Percentiles rank a stretch among this genome's conserved stretches.
These are phyloP conservation scores for Adansonia grandidieri DNA, from an alignment of 441 rosid species.

Conservation along the genomic window DNA sequence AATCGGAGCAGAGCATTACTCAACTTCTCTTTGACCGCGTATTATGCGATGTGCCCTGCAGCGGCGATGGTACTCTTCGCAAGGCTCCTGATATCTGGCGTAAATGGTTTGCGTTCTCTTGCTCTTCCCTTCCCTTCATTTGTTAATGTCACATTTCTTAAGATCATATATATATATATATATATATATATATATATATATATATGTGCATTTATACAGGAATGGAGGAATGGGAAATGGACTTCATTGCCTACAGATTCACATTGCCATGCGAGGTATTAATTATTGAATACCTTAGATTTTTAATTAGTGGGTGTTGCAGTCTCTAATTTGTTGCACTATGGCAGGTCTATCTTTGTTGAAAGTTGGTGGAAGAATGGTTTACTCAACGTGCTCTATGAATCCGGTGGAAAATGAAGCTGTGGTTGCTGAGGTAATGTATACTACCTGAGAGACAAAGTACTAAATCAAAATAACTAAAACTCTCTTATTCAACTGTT, in stretches of 20 bases:
- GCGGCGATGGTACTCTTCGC: constrained; percentile 97
- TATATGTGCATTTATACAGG: constrained; percentile 49
- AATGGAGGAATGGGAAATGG: constrained; percentile 87
- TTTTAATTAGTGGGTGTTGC: background rate
- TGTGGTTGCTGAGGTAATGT: constrained; percentile 90
- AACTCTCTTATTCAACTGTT: background rate
- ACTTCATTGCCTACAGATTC: constrained; percentile 84
- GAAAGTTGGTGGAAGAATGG: constrained; percentile 96
- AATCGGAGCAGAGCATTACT: constrained; percentile 40
- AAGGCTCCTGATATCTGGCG: constrained; percentile 99
- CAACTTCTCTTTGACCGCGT: constrained; percentile 91
- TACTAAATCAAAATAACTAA: constrained; percentile 1
- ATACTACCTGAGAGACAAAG: background rate
- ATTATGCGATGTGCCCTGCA: constrained; percentile 95
- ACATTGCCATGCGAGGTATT: constrained; percentile 89
- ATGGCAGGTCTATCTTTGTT: constrained; percentile 73
- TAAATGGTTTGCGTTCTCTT: constrained; percentile 61
- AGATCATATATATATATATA: too few species aligned
- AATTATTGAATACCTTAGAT: background rate
- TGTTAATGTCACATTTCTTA: constrained; percentile 13
- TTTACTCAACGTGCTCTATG: constrained; percentile 99
- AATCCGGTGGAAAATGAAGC: constrained; percentile 98
- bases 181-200: constrained; percentile 1
- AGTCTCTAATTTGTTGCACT: constrained; percentile 24
- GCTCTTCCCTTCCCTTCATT: background rate